These are phyloP conservation scores for Mycena kentingensis DNA, from an alignment of 768 basidiomycete genomes.

Conservation along the genomic window DNA sequence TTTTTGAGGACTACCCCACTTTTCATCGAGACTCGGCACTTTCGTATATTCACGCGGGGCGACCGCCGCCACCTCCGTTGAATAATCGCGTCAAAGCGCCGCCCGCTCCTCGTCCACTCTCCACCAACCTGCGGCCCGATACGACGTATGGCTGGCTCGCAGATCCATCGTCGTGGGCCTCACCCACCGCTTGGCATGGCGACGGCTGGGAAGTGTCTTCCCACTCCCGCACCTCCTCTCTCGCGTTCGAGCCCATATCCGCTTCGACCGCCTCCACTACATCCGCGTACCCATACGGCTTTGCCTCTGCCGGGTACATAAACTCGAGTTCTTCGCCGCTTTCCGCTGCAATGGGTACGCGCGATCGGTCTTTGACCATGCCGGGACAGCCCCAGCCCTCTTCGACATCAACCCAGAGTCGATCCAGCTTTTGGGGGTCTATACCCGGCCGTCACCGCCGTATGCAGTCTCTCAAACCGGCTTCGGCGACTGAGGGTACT, in stretches of 20 bases:
- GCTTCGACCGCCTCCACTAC: constrained; percentile 1
- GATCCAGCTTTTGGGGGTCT: neutral
- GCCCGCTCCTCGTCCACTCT: constrained; percentile 1
- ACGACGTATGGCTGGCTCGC: constrained; percentile 17
- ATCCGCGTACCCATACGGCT: neutral
- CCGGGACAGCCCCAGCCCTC: neutral
- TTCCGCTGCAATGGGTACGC: neutral
- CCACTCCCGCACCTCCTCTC: constrained; percentile 3
- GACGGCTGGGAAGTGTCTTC: constrained; percentile 22
- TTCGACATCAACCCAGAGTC: neutral
- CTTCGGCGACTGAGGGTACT: neutral
- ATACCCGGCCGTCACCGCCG: neutral
- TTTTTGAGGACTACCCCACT: constrained; percentile 14
- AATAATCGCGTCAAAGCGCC: neutral
- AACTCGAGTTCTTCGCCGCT: neutral
- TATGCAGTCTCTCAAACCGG: neutral
- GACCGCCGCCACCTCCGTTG: neutral
- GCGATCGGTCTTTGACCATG: neutral
- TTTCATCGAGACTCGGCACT: constrained; percentile 4
- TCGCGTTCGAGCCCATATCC: constrained; percentile 4
- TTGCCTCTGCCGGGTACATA: neutral
- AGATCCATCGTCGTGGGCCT: constrained; percentile 18
- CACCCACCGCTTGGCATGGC: constrained; percentile 16
- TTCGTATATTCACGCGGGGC: neutral
- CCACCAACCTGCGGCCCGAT: constrained; percentile 11